A percentile compares a stretch with the other conserved stretches of the same genome.
Evolutionary conservation across 2,329 filamentous ascomycete species (phyloP).

Genomic region (Cercospora berteroae): DNA sequence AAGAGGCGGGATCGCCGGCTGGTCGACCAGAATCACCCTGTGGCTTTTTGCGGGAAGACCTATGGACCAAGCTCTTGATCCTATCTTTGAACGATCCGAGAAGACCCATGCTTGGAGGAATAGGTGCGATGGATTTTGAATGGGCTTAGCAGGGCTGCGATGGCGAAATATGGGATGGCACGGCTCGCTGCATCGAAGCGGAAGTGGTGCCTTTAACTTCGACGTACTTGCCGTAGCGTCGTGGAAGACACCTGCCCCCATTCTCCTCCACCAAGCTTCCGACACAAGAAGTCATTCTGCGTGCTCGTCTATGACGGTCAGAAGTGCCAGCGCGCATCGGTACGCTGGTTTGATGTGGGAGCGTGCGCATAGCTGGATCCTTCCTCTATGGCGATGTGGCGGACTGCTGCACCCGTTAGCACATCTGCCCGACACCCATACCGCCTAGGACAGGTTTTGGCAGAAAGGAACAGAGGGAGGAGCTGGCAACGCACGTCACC

Average conservation of each 20-base stretch:
- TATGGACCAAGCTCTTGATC: constrained; percentile 24
- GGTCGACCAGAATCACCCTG: not conserved
- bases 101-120: constrained; percentile 4
- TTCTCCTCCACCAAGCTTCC: not conserved
- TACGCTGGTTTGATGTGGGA: not conserved
- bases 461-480: not conserved
- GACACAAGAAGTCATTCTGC: not conserved
- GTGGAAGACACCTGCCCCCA: not conserved
- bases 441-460: not conserved
- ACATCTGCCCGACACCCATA: not conserved
- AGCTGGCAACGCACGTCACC: constrained; percentile 1
- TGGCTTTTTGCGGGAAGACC: constrained; percentile 17
- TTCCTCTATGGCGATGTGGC: not conserved
- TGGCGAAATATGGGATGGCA: not conserved
- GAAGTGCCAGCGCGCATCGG: not conserved
- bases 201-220: not conserved
- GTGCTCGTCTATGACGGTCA: not conserved
- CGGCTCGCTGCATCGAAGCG: not conserved
- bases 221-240: not conserved
- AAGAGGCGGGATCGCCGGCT: not conserved
- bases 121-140: not conserved
- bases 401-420: not conserved
- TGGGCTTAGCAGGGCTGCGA: not conserved
- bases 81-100: constrained; percentile 23
- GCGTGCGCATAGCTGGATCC: not conserved